phyloP scores from a whole-genome alignment of 176 grass and related monocot genomes.

The Saccharum spontaneum region DNA sequence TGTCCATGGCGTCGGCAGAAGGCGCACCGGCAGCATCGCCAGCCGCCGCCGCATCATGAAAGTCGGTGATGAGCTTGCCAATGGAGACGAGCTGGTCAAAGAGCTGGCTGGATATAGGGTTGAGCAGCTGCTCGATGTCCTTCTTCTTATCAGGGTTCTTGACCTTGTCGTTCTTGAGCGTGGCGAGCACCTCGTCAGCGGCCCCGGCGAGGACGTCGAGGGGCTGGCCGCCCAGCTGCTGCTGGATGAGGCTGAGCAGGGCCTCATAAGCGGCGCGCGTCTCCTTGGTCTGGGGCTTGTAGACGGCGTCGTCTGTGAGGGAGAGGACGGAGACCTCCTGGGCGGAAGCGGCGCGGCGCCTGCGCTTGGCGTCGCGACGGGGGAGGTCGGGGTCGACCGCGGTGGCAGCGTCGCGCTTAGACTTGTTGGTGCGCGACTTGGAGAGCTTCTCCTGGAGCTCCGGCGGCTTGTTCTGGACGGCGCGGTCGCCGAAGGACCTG shows the following conservation, averaged over 20 bases:
- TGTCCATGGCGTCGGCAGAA: constrained; percentile 46
- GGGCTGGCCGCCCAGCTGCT: constrained; percentile 77
- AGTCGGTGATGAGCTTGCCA: constrained; percentile 80
- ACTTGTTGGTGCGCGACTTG: constrained; percentile 73
- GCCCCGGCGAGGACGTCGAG: constrained; percentile 76
- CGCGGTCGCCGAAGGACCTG: constrained; percentile 78
- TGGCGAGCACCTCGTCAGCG: constrained; percentile 66
- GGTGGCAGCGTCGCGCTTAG: constrained; percentile 31
- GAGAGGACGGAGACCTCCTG: constrained; percentile 75
- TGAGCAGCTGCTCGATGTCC: constrained; percentile 88
- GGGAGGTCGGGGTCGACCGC: constrained; percentile 41
- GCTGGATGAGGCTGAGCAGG: constrained; percentile 78
- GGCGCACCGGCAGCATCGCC: constrained; percentile 26
- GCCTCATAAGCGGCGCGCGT: constrained; percentile 92
- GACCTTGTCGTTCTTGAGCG: constrained; percentile 79
- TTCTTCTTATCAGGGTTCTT: constrained; percentile 94
- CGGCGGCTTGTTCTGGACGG: constrained; percentile 57
- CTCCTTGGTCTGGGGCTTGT: constrained; percentile 92
- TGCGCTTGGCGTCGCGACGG: constrained; percentile 62
- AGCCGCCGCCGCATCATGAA: constrained; percentile 48
- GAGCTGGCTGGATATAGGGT: constrained; percentile 64
- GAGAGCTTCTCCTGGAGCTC: constrained; percentile 76
- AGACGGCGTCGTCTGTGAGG: constrained; percentile 68
- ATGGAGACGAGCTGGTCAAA: constrained; percentile 88
- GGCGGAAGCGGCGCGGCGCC: constrained; percentile 33